phyloP scores from a whole-genome alignment of 1,284 basidiomycete genomes.

The Cystobasidium slooffiae region DNA sequence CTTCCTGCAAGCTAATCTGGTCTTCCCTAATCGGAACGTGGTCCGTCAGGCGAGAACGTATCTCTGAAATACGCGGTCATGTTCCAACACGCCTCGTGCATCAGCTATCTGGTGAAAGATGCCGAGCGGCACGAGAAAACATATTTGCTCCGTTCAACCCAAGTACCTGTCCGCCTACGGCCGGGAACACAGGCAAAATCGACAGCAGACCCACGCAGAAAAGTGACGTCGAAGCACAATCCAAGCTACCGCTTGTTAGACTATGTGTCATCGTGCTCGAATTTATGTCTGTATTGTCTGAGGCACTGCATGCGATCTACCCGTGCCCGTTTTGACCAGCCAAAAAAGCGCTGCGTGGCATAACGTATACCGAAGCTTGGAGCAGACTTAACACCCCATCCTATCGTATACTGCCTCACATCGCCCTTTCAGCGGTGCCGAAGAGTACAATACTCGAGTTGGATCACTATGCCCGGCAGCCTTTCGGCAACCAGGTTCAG shows the following conservation, averaged over 20 bases:
- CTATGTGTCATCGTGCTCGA: background rate
- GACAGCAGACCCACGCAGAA: slow-evolving; percentile 7
- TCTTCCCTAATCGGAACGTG: slow-evolving; percentile 15
- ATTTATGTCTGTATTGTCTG: slow-evolving; percentile 21
- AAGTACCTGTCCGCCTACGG: slow-evolving; percentile 7
- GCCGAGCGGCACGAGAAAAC: background rate
- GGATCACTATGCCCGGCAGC: background rate
- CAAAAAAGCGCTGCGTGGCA: background rate
- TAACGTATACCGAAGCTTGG: background rate
- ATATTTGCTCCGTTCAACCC: background rate
- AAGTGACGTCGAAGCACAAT: slow-evolving; percentile 7
- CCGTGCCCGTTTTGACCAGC: background rate
- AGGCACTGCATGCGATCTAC: slow-evolving; percentile 9
- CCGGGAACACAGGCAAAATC: slow-evolving; percentile 18
- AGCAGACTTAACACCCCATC: slow-evolving; percentile 16
- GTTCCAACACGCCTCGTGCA: slow-evolving; percentile 10
- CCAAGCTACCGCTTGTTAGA: slow-evolving; percentile 2
- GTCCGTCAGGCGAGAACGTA: slow-evolving; percentile 41
- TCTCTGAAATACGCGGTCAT: slow-evolving; percentile 42
- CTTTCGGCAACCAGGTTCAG: background rate
- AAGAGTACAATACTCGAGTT: slow-evolving; percentile 7
- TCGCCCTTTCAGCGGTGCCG: background rate
- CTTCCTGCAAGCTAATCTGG: background rate
- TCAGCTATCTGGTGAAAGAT: background rate
- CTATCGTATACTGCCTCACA: background rate